Evolutionary conservation across 495 filamentous ascomycete species (phyloP), one percentile per base, ranked within the genome.

Genomic region (Neurospora sp.): DNA sequence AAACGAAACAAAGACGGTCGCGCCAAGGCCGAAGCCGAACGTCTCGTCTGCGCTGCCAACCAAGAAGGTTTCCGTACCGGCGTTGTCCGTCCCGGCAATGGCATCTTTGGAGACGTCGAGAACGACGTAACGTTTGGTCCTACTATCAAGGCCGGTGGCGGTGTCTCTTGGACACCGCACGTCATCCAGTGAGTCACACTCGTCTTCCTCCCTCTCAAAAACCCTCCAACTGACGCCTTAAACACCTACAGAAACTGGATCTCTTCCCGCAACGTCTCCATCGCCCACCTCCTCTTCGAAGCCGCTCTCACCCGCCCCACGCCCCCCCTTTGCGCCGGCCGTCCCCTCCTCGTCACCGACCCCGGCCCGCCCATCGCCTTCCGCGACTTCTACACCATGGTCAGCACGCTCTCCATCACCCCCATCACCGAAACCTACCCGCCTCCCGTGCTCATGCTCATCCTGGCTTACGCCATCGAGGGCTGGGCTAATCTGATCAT

Each of bases 271-370:
- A 88, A 90, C 78, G 85, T 88, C 74, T 86, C 88, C 16, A 78
- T 88, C 39, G 87, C 84, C 2, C 88, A 90, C 70, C 82, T 90
- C 14, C 78, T 82, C 9, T 87, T 89, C 77, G 88, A 90, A 74
- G 84, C 86, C 23, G 86, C 87, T 4, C 83, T 90, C 3, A 71
- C 75, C 5, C 73, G 72, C 16, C 62, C 59, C 10, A 69, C 83
- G 37, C 79, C 81, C 71, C 82, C 82, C 10, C 41, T 40, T 42
- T 84, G 83, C 70, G 83, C 84, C 6, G 84, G 84, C 7, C 76
- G 82, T n/a, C 78, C 84, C 9, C 84, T 84, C 71, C 71, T 79
- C 70, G 79, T 86, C 27, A 82, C 82, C 7, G 84, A 86, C 42
- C 72, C 69, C 1, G 82, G 82, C 16, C 79, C 78, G 3, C 83